Evolutionary conservation across 2,329 filamentous ascomycete genomes (phyloP).

Genomic region (Lecanosticta acicola): DNA sequence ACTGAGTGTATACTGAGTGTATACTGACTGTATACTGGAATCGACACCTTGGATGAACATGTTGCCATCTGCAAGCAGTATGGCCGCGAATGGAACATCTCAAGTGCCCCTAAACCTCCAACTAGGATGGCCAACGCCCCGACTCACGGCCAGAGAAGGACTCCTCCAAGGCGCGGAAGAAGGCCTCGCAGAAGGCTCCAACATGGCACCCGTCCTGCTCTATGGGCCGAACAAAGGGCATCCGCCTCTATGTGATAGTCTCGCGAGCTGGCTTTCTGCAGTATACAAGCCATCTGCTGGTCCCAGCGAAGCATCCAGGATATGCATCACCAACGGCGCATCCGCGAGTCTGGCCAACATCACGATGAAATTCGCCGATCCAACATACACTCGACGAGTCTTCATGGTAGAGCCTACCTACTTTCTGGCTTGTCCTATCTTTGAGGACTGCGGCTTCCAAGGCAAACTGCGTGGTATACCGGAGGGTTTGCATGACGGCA

Average conservation of each 20-base stretch:
- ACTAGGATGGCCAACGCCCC: conserved; percentile 9
- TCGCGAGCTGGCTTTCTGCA: conserved; percentile 7
- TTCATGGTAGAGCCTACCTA: conserved; percentile 82
- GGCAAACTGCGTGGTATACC: conserved; percentile 62
- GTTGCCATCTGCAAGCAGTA: neutral
- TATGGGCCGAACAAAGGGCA: conserved; percentile 11
- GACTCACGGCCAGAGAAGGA: conserved; percentile 7
- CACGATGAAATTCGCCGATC: conserved; percentile 74
- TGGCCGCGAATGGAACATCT: neutral
- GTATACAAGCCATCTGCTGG: conserved; percentile 7
- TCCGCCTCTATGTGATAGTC: conserved; percentile 6
- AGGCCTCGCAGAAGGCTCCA: conserved; percentile 5
- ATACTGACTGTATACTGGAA: too few species aligned
- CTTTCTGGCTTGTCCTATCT: conserved; percentile 72
- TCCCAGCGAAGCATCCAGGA: conserved; percentile 39
- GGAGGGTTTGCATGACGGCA: conserved; percentile 65
- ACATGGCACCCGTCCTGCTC: conserved; percentile 11
- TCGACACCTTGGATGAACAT: too few species aligned
- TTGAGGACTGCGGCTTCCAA: conserved; percentile 71
- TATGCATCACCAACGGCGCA: conserved; percentile 78
- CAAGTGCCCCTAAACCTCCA: conserved; percentile 7
- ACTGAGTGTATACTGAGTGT: too few species aligned
- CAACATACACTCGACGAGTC: conserved; percentile 63
- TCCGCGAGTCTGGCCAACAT: conserved; percentile 74
- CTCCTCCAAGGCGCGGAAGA: conserved; percentile 9